These are phyloP conservation scores for apple (Malus domestica) DNA, from an alignment of 306 rosid genomes.

Conservation along the genomic window DNA sequence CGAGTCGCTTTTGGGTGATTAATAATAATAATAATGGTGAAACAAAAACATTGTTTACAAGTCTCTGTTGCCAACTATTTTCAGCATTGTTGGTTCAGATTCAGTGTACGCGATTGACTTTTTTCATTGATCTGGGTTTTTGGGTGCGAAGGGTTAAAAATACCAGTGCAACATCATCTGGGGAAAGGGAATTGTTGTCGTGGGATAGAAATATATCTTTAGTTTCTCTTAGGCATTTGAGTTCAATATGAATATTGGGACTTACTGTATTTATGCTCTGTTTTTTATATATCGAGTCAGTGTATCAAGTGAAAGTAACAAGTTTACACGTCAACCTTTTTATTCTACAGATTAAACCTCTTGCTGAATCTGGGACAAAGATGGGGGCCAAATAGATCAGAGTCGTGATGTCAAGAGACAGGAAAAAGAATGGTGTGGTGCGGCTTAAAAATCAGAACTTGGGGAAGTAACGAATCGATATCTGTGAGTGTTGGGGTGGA, in stretches of 20 bases:
- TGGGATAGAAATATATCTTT: no score
- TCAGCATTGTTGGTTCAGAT: constrained; percentile 16
- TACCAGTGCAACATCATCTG: constrained; percentile 43
- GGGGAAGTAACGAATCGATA: neutral
- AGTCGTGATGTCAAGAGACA: no score
- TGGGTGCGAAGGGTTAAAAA: constrained; percentile 57
- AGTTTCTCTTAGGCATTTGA: no score
- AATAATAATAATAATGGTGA: neutral
- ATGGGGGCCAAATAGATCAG: no score
- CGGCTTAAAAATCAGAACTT: neutral
- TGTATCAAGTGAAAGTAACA: no score
- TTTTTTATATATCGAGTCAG: no score
- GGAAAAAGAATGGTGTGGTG: neutral
- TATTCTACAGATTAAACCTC: no score
- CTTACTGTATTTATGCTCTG: no score
- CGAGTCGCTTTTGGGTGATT: constrained; percentile 3
- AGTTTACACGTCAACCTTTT: no score
- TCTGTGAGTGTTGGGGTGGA: neutral
- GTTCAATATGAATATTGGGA: no score
- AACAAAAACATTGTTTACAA: neutral
- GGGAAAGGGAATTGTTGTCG: no score
- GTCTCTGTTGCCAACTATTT: constrained; percentile 5
- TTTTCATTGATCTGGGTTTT: constrained; percentile 11
- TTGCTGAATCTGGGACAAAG: no score
- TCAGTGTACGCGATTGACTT: neutral